Base-by-base conservation (phyloP, 352 stramenopile species). In the Phytophthora crassamura region DNA sequence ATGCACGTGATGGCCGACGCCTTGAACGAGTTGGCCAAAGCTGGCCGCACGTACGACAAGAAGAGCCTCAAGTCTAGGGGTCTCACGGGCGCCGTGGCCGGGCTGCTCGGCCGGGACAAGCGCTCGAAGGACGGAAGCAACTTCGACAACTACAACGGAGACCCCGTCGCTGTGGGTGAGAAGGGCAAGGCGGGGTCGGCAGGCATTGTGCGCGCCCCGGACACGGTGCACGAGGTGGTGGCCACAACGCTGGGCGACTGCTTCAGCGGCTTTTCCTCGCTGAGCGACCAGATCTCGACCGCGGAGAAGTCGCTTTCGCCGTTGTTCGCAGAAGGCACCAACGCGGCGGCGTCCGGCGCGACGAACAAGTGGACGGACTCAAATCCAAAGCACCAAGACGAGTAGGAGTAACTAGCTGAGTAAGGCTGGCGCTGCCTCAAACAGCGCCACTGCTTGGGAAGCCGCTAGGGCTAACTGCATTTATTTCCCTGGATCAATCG, bases 181-280 rank as follows among this genome's bases (percentile, higher is more conserved):
- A 2, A 40, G 12, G 12, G 18, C 18, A 35, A 49, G 4, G 35
- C 53, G 41, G 56, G 49, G 15, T 71, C 63, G 3, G 47, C 62
- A 39, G 47, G 62, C 34, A 62, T 67, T 45, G 56, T 71, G 25
- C 56, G 63, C 62, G 38, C 51, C 25, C 51, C 51, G n/a, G 51
- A 59, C 28, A 59, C 51, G 11, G 51, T 59, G 15, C 36, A 49
- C n/a, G 51, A 59, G 40, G 51, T 59, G 22, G 38, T 59, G 25
- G 28, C 16, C 2, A 33, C 51, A 12, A 59, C 51, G n/a, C 28
- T 59, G 38, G 22, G 51, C 36, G 51, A 59, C 38, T 59, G 38
- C 28, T 59, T 59, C 38, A 33, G 38, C 32, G 39, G 51, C 2
- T 59, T 59, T 28, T 33, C 51, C n/a, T 20, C 51, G 6, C 18